phyloP scores from a whole-genome alignment of 257 asterid genomes.

The Salvia hispanica region DNA sequence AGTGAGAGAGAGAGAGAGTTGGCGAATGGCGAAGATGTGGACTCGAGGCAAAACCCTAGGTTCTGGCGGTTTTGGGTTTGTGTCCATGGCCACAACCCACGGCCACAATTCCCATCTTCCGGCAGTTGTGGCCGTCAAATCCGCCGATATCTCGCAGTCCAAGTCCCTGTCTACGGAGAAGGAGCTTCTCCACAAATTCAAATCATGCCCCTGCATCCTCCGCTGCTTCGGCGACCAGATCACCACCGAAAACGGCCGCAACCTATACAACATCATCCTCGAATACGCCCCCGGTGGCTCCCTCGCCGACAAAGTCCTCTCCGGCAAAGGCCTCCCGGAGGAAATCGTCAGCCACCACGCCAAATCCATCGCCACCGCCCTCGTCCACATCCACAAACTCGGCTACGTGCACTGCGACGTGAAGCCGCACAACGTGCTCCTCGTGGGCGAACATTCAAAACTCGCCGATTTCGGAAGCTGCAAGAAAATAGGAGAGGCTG shows the following conservation, averaged over 20 bases:
- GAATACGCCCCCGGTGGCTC: conserved; percentile 37
- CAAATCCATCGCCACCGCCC: conserved; percentile 24
- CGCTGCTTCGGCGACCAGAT: conserved; percentile 27
- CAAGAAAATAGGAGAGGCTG: not conserved
- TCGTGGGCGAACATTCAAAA: conserved; percentile 20
- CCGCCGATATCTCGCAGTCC: conserved; percentile 11
- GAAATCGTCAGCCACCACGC: conserved; percentile 11
- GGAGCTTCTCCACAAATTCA: conserved; percentile 15
- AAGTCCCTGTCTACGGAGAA: conserved; percentile 17
- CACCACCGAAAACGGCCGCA: conserved; percentile 31
- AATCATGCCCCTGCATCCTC: conserved; percentile 16
- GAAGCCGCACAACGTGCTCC: conserved; percentile 32
- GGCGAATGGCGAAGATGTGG: conserved; percentile 5
- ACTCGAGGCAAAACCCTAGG: conserved; percentile 19
- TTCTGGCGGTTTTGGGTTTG: conserved; percentile 6
- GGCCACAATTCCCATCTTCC: not conserved
- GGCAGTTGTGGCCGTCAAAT: conserved; percentile 22
- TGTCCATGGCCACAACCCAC: conserved; percentile 20
- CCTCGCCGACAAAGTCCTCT: conserved; percentile 18
- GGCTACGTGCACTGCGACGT: conserved; percentile 30
- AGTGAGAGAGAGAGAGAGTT: not conserved
- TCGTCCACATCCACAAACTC: conserved; percentile 22
- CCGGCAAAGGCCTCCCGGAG: conserved; percentile 27
- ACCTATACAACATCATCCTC: conserved; percentile 30
- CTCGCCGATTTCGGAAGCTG: conserved; percentile 35